Conservation (phyloP, 2,329 filamentous ascomycete genomes). For the Didymella segeticola region DNA sequence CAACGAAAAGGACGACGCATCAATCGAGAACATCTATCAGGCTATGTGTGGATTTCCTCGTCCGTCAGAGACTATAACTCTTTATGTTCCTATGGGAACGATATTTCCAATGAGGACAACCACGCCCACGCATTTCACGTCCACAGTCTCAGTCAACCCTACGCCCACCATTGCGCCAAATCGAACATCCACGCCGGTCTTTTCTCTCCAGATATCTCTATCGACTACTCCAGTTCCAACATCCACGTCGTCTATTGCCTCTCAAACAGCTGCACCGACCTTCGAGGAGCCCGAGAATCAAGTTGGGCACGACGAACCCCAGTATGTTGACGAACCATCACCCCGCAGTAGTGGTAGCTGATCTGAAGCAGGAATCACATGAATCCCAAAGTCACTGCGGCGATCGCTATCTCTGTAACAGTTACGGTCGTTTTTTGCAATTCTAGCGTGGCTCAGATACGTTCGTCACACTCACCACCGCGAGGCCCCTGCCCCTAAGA, state of each 20-base stretch:
- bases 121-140: neutral
- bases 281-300: neutral
- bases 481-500: neutral
- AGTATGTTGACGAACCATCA: neutral
- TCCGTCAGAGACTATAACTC: neutral
- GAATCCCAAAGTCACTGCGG: no score
- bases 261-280: neutral
- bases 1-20: constrained; percentile 60
- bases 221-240: no score
- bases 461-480: no score
- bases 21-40: constrained; percentile 31
- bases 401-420: neutral
- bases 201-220: no score
- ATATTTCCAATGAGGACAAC: neutral
- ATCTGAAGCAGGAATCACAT: neutral
- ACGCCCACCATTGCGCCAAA: neutral
- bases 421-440: neutral
- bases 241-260: no score
- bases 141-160: neutral
- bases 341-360: neutral
- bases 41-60: neutral
- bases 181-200: neutral
- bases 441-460: neutral
- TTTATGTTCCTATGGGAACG: neutral
- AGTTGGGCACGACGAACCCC: neutral